These are phyloP conservation scores for Yamagishiella unicocca DNA, from an alignment of 139 green algal species.

Conservation along the genomic window DNA sequence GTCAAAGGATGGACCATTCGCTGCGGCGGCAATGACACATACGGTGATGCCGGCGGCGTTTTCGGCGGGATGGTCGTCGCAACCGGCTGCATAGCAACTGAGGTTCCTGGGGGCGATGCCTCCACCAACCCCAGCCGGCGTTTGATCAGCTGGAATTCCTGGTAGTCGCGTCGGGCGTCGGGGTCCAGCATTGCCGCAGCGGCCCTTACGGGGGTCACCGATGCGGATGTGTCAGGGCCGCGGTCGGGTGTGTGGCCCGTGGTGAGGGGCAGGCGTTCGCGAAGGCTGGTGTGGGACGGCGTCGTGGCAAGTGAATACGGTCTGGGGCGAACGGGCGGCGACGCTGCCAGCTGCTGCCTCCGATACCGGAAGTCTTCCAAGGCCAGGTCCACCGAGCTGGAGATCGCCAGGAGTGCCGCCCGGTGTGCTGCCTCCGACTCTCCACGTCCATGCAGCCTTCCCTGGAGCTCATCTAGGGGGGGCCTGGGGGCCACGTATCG, in stretches of 20 bases:
- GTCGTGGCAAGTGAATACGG: background rate
- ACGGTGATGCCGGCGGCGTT: background rate
- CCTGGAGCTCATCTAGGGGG: too few species aligned
- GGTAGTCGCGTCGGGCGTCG: background rate
- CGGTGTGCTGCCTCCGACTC: too few species aligned
- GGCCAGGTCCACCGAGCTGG: background rate
- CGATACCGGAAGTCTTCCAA: background rate
- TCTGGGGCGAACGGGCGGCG: background rate
- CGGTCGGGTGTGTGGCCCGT: too few species aligned
- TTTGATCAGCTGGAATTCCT: conserved; percentile 28
- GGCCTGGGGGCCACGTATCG: too few species aligned
- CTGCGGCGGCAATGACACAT: too few species aligned
- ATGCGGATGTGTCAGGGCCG: too few species aligned
- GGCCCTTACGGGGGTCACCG: too few species aligned
- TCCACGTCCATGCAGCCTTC: too few species aligned
- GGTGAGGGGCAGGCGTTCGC: too few species aligned
- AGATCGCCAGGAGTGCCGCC: too few species aligned
- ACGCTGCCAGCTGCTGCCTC: conserved; percentile 16
- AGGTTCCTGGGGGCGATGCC: background rate
- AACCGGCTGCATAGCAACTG: background rate
- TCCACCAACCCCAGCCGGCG: conserved; percentile 4
- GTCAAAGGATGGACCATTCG: too few species aligned
- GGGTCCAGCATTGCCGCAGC: too few species aligned
- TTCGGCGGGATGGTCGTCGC: background rate
- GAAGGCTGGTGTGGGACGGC: background rate